Base-by-base conservation (phyloP, 164 flowering plant species). In the Macadamia integrifolia region DNA sequence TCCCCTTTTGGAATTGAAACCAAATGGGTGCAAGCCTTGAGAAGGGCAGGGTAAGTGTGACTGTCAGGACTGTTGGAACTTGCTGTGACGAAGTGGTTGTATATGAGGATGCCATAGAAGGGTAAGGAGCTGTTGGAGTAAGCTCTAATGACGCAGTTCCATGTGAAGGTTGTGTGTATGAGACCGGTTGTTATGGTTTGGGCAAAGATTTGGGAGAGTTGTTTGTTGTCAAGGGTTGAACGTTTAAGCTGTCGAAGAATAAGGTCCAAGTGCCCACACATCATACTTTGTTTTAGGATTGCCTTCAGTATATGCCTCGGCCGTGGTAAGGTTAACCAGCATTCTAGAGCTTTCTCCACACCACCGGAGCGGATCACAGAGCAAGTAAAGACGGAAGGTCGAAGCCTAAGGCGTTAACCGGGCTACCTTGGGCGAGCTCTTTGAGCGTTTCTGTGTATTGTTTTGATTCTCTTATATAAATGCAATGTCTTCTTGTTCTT, bases 101-200 rank as follows among this genome's bases (percentile, higher is more conserved):
- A 78, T 6, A 76, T 62, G 62, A 49, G 61, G 42, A 72, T 58
- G 62, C 77, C 75, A 42, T 68, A 56, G 56, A 72, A 57, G 70
- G 78, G 84, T 49, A 67, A 64, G 46, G 76, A 69, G 61, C 76
- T 67, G 42, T 69, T 73, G 10, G 81, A 71, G 44, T 69, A 71
- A 64, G 79, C 74, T 69, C 82, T 80, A 13, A 80, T 55, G 65
- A 77, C 18, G 65, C 63, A 70, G 44, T 77, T 80, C 76, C 78
- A 77, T 65, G 71, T 67, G 63, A 69, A 66, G 12, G 76, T 72
- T 48, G 63, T 44, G 69, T 67, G 62, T 64, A 60, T 61, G 74
- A 70, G 68, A 42, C 73, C 75, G 18, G 71, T 65, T n/a, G 77
- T 75, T 61, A 79, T 73, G 70, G 75, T 55, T 35, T 71, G 71